phyloP scores from a whole-genome alignment of 2,329 filamentous ascomycete genomes.

The Rosellinia necatrix region DNA sequence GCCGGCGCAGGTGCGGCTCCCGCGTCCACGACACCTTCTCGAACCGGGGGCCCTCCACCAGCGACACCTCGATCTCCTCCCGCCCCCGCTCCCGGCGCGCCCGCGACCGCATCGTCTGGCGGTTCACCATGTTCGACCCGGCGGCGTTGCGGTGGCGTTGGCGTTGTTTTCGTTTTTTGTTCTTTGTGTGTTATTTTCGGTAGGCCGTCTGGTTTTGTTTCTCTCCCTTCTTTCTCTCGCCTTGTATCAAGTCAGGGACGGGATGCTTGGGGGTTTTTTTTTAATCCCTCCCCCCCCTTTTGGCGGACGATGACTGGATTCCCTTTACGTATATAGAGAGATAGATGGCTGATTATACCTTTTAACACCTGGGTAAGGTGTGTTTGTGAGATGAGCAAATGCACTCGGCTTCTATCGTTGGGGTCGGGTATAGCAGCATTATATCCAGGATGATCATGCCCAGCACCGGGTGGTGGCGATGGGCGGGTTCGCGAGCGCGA shows the following conservation, averaged over 20 bases:
- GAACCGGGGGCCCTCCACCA: slow-evolving; percentile 26
- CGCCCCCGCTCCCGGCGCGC: slow-evolving; percentile 13
- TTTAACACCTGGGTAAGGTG: slow-evolving; percentile 1
- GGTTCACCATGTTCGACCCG: slow-evolving; percentile 21
- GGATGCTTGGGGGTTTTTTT: too few species aligned
- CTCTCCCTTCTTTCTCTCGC: too few species aligned
- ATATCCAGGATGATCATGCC: too few species aligned
- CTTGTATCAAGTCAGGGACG: too few species aligned
- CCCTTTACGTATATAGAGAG: too few species aligned
- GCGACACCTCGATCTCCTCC: slow-evolving; percentile 28
- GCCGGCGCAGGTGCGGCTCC: slow-evolving; percentile 60
- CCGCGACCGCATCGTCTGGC: slow-evolving; percentile 15
- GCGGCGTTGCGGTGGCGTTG: not conserved
- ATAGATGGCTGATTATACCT: too few species aligned
- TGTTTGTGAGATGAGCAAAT: slow-evolving; percentile 5
- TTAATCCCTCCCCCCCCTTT: too few species aligned
- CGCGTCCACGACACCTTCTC: slow-evolving; percentile 57
- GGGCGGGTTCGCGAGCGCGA: too few species aligned
- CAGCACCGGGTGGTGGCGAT: slow-evolving; percentile 6
- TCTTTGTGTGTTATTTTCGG: too few species aligned
- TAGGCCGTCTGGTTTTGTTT: too few species aligned
- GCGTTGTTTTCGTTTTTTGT: too few species aligned
- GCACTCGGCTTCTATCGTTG: slow-evolving; percentile 3
- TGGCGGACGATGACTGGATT: too few species aligned
- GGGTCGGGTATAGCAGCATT: not conserved